Percentiles rank a stretch among this genome's conserved stretches.
These are phyloP conservation scores for Colletotrichum tofieldiae DNA, from an alignment of 2,329 filamentous ascomycete genomes.

Conservation along the genomic window DNA sequence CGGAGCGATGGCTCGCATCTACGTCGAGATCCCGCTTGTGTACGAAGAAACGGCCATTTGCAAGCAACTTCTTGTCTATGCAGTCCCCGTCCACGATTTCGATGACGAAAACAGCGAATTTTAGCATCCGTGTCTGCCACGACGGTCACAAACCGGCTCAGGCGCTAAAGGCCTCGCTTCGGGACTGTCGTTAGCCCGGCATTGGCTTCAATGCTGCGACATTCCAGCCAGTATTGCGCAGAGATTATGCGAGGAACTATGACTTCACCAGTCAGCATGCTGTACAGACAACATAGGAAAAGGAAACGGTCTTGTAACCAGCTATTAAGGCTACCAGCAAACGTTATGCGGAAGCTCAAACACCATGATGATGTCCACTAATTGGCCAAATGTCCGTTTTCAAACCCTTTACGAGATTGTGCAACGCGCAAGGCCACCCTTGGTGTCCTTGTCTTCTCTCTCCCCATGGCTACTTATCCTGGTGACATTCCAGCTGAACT, in stretches of 20 bases:
- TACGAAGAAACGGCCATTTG: background rate
- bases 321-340: background rate
- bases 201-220: background rate
- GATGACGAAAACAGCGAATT: background rate
- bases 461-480: background rate
- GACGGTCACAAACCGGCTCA: background rate
- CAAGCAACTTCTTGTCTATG: background rate
- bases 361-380: background rate
- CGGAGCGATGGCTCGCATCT: background rate
- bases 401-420: background rate
- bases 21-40: background rate
- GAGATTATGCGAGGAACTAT: constrained; percentile 15
- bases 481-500: too few species aligned
- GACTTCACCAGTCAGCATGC: constrained; percentile 16
- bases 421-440: background rate
- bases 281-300: background rate
- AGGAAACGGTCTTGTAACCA: background rate
- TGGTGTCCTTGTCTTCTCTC: background rate
- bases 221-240: background rate
- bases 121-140: background rate
- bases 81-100: background rate
- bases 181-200: constrained; percentile 11
- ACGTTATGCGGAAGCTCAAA: background rate
- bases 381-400: background rate
- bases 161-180: background rate